Percentiles rank a stretch among this genome's conserved stretches.
Evolutionary conservation across 345 rosid genomes (phyloP).

Genomic region (Dimocarpus longan): DNA sequence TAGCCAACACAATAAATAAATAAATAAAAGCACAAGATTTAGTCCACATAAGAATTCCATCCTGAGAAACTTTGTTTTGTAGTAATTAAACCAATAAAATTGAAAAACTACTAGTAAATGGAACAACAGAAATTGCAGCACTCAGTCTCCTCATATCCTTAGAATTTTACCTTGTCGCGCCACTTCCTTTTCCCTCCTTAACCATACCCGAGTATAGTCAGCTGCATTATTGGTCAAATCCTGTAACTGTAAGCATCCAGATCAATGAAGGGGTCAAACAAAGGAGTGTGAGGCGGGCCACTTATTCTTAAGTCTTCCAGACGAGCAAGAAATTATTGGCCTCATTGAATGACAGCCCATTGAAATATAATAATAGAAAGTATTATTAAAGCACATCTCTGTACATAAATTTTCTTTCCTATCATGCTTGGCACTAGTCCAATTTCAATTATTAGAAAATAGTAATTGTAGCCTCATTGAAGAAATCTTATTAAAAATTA

Average conservation of each 20-base stretch:
- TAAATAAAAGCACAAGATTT: not conserved
- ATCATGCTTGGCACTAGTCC: constrained; percentile 4
- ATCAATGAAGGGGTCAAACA: constrained; percentile 6
- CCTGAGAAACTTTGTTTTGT: not conserved
- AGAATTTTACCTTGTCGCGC: constrained; percentile 59
- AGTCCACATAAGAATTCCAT: not conserved
- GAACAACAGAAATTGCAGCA: constrained; percentile 5
- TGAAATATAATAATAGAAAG: not conserved
- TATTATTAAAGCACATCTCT: not conserved
- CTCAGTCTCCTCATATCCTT: not conserved
- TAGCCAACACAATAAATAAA: not conserved
- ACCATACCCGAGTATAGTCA: constrained; percentile 69
- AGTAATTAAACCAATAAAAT: not conserved
- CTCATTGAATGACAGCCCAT: not conserved
- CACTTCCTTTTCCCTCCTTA: constrained; percentile 66
- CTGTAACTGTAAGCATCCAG: constrained; percentile 59
- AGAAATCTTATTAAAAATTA: not conserved
- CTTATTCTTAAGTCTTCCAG: not conserved
- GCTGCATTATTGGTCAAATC: constrained; percentile 64
- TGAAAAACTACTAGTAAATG: not conserved
- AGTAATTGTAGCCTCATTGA: not conserved
- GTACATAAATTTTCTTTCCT: not conserved
- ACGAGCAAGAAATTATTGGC: not conserved
- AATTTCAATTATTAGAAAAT: not conserved
- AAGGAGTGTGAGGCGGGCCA: not conserved